These are phyloP conservation scores for Litsea cubeba DNA, from an alignment of 164 flowering plant species.

Conservation along the genomic window DNA sequence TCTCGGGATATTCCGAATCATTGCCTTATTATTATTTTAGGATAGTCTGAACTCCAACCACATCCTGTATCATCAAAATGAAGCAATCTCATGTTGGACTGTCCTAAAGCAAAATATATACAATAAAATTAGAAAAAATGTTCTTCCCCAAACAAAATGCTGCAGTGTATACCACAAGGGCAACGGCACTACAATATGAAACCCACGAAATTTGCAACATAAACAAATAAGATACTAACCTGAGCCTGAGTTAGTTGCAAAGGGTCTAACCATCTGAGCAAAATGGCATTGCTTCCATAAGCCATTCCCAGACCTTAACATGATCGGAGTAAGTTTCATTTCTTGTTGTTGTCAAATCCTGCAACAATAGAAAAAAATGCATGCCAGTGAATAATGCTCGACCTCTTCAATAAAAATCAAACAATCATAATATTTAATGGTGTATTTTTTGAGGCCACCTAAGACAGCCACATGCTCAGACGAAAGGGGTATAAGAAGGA, in stretches of 20 bases:
- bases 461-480: no score
- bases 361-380: not conserved
- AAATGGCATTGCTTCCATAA: slow-evolving; percentile 7
- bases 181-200: not conserved
- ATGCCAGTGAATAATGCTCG: no score
- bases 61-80: not conserved
- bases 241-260: slow-evolving; percentile 20
- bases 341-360: not conserved
- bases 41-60: not conserved
- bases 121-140: not conserved
- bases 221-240: slow-evolving; percentile 11
- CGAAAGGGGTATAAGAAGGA: no score
- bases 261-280: slow-evolving; percentile 12
- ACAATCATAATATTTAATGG: no score
- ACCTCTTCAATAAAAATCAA: no score
- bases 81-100: not conserved
- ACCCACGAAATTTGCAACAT: not conserved
- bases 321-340: slow-evolving; percentile 27
- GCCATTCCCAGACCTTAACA: slow-evolving; percentile 16
- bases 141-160: not conserved
- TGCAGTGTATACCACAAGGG: not conserved
- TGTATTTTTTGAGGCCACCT: no score
- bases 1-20: no score
- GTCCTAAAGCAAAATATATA: not conserved
- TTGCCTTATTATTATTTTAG: not conserved